Evolutionary conservation across 1,139 yeast genomes (phyloP), one percentile per base, ranked within the genome.

Genomic region (Hansenula lynferdii): DNA sequence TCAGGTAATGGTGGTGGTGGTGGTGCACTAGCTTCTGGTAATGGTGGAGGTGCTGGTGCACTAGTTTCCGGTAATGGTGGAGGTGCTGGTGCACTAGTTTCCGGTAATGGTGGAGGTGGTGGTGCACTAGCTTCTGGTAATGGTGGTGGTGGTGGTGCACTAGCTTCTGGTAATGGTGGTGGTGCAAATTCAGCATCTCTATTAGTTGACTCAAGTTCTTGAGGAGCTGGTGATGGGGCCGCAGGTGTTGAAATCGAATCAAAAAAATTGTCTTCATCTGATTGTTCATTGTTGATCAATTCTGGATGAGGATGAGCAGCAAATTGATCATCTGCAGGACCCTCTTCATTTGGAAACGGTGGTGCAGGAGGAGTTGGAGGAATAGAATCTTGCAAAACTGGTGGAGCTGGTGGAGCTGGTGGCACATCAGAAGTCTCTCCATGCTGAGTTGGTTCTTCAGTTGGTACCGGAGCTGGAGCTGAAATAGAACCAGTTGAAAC

Each of bases 1-100:
- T 76, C 44, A 70, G 77, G 44, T 55, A 61, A 31, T 52, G 64
- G 35, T 54, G 61, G 49, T 49, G 57, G 42, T 41, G 53, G 34
- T 45, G 60, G 29, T 38, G 54, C 32, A 52, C 31, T 17, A 6
- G 22, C n/a, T 43, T 40, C 51, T 56, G 21, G 59, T 61, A 30
- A 30, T 21, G 33, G 33, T 4, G 33, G 33, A 8, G 2, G 59
- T 53, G 14, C 56, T 48, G 24, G 60, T 42, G 46, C 52, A 52
- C 8, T 50, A 38, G 20, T 49, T 60, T n/a, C 60, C 11, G 38
- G 34, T 15, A 28, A n/a, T 10, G 63, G 36, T 49, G 57, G 42
- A 48, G 56, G 38, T 53, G 61, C 38, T 55, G 51, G 35, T 58
- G 58, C 58, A 38, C 50, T 41, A 35, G 55, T 28, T 29, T 20